phyloP scores from a whole-genome alignment of 2,329 filamentous ascomycete species.

The Microdochium bolleyi region DNA sequence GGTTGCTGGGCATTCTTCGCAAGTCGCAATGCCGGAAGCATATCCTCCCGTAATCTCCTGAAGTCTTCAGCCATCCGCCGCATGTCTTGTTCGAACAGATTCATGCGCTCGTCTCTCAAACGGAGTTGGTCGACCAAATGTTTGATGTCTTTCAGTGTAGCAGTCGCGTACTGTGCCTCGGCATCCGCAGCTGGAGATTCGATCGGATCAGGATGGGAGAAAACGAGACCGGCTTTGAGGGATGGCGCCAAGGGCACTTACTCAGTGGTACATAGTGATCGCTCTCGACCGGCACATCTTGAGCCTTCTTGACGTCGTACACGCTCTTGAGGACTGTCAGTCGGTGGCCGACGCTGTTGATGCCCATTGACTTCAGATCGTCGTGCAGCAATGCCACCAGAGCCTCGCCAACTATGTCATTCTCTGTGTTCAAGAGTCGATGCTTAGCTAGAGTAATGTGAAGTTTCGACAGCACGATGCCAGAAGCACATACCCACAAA shows the following conservation, averaged over 20 bases:
- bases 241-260: conserved; percentile 38
- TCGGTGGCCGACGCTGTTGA: conserved; percentile 86
- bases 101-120: conserved; percentile 84
- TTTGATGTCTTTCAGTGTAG: conserved; percentile 88
- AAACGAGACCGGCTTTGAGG: not conserved
- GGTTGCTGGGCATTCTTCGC: conserved; percentile 90
- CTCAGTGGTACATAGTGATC: conserved; percentile 92
- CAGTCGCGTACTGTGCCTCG: conserved; percentile 75
- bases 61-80: conserved; percentile 83
- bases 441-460: conserved; percentile 9
- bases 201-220: conserved; percentile 2
- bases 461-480: conserved; percentile 9
- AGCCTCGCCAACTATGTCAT: conserved; percentile 89
- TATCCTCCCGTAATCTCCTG: conserved; percentile 78
- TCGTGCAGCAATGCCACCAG: conserved; percentile 83
- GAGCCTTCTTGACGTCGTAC: conserved; percentile 91
- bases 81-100: conserved; percentile 73
- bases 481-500: conserved; percentile 59
- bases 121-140: conserved; percentile 84
- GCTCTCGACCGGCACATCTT: conserved; percentile 82
- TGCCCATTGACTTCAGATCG: conserved; percentile 91
- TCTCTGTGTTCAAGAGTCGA: conserved; percentile 48
- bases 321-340: conserved; percentile 92
- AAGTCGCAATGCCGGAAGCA: conserved; percentile 82
- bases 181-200: conserved; percentile 69